Evolutionary conservation across 495 filamentous ascomycete genomes (phyloP), one percentile per base, ranked within the genome.

Genomic region (Aspergillus biplanus): DNA sequence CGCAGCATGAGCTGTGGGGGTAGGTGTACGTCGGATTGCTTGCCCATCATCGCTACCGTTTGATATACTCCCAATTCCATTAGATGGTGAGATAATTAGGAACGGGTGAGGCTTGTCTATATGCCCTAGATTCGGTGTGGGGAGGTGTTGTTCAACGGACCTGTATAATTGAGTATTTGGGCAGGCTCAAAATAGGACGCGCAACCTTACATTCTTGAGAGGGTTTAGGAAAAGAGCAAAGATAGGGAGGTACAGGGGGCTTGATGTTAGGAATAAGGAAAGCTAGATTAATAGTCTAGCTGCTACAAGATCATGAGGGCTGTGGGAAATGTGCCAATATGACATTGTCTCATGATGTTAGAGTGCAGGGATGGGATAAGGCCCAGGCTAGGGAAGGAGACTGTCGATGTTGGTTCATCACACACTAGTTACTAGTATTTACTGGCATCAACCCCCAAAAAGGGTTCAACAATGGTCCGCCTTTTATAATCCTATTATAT

Each of bases 1-100:
- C 13, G 16, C 9, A n/a, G 42, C 13, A 33, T 52, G 58, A 8
- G 44, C 32, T 27, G 44, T 35, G 21, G 37, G 27, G 42, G 65
- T 44, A 4, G 16, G 34, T 34, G 16, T 33, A 16, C 18, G 33
- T 31, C 39, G 46, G 35, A 27, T 48, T 59, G 66, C 70, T 70
- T 69, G 66, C 66, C 39, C 52, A 52, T 48, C 39, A 5, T 31
- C 18, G 27, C 35, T 47, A 5, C 55, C 35, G 39, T 21, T 56
- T 31, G 56, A 32, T 33, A 12, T 42, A 32, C 47, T 46, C 21
- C 33, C 56, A 33, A 44, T 18, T 7, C 33, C 59, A 42, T 59
- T 56, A 16, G 64, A 33, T 12, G 56, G 39, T 31, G 55, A 59
- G 33, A 56, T 33, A 0, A 50, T 13, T 7, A 42, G 44, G 27